Evolutionary conservation across 306 rosid species (phyloP).

Genomic region (Betula pendula): DNA sequence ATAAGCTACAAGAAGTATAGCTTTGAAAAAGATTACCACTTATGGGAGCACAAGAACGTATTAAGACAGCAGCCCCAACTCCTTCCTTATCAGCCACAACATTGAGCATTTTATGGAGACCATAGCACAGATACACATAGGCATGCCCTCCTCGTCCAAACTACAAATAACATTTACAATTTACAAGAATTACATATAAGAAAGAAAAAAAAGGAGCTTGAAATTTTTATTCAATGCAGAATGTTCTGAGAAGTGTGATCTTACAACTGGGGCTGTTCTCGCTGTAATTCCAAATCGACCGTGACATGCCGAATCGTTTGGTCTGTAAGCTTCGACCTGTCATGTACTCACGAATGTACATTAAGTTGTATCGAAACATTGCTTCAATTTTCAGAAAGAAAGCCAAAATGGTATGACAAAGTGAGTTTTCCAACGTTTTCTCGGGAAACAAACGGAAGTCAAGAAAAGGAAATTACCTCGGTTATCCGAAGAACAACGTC

Average conservation of each 20-base stretch:
- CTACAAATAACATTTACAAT: conserved; percentile 26
- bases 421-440: not conserved
- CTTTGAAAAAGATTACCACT: conserved; percentile 45
- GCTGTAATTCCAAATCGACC: conserved; percentile 90
- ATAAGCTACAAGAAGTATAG: not conserved
- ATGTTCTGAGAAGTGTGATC: conserved; percentile 18
- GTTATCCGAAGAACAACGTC: conserved; percentile 86
- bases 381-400: too few relatives aligned
- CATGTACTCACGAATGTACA: not conserved
- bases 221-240: not conserved
- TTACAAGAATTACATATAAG: not conserved
- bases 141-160: conserved; percentile 96
- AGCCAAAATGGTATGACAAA: too few relatives aligned
- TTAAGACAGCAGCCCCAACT: conserved; percentile 79
- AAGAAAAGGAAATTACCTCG: conserved; percentile 46
- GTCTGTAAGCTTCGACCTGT: conserved; percentile 90
- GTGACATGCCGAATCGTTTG: conserved; percentile 84
- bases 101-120: conserved; percentile 76
- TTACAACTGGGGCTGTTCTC: conserved; percentile 89
- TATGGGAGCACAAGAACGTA: conserved; percentile 93
- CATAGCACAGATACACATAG: conserved; percentile 84
- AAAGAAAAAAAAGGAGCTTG: not conserved
- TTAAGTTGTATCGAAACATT: too few relatives aligned
- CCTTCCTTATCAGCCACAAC: conserved; percentile 93
- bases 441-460: conserved; percentile 9